These are phyloP conservation scores for Hydrangea macrophylla DNA, from an alignment of 148 eudicot genomes.

Conservation along the genomic window DNA sequence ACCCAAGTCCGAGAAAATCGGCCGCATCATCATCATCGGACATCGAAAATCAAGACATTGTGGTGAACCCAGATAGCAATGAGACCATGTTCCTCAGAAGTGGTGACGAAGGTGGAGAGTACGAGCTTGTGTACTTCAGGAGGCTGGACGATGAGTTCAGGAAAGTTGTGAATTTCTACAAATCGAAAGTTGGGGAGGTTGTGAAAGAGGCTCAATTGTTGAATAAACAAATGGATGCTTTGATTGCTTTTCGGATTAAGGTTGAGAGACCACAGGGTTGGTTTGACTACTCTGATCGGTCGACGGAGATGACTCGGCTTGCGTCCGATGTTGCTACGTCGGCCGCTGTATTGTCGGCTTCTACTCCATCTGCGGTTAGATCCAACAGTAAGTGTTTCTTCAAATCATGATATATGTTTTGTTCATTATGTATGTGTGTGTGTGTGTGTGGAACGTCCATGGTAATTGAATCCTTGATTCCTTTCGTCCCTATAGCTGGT, in stretches of 20 bases:
- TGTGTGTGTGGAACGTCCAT: too few species aligned
- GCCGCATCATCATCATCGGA: conserved; percentile 4
- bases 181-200: conserved; percentile 20
- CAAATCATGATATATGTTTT: too few species aligned
- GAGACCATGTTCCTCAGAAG: conserved; percentile 22
- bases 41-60: conserved; percentile 17
- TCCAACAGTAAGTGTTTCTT: neutral
- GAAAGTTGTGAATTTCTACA: conserved; percentile 25
- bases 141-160: conserved; percentile 27
- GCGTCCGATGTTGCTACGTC: conserved; percentile 14
- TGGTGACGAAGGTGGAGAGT: conserved; percentile 19
- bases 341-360: conserved; percentile 9
- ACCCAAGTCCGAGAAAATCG: neutral
- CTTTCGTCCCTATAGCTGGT: too few species aligned
- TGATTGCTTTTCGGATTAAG: conserved; percentile 24
- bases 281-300: neutral
- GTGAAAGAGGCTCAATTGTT: conserved; percentile 23
- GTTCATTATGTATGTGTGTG: too few species aligned
- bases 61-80: conserved; percentile 11
- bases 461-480: too few species aligned
- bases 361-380: conserved; percentile 11
- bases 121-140: conserved; percentile 21
- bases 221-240: conserved; percentile 30
- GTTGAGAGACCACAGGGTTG: conserved; percentile 19
- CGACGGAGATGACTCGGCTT: neutral